phyloP scores from a whole-genome alignment of 2,329 filamentous ascomycete species.

The Ambrosiella cleistominuta region DNA sequence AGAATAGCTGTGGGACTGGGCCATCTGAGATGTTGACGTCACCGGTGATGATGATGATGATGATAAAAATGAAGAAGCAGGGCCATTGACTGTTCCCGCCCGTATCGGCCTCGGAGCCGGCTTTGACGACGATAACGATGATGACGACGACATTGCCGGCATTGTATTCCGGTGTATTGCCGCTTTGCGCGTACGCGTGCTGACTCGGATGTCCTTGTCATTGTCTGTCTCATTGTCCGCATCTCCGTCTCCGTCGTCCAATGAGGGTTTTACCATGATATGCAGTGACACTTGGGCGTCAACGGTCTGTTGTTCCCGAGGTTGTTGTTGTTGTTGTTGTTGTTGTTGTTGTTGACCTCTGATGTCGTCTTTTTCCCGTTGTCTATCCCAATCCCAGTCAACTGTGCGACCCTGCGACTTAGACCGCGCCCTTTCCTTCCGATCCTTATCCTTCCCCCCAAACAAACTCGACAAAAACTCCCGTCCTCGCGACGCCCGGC shows the following conservation, averaged over 20 bases:
- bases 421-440: not conserved
- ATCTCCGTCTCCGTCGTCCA: not conserved
- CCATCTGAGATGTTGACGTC: not conserved
- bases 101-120: not conserved
- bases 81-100: not conserved
- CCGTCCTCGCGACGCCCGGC: constrained; percentile 1
- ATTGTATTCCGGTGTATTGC: not conserved
- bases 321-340: too few relatives aligned
- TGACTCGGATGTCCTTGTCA: not conserved
- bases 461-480: constrained; percentile 10
- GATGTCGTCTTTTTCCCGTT: not conserved
- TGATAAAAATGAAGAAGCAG: not conserved
- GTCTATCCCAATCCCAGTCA: not conserved
- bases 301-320: too few relatives aligned
- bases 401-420: not conserved
- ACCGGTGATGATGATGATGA: too few relatives aligned
- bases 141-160: not conserved
- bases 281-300: not conserved
- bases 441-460: constrained; percentile 1
- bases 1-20: not conserved
- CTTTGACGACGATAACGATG: not conserved
- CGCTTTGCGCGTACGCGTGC: not conserved
- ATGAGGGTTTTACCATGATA: not conserved
- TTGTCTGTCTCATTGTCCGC: not conserved
- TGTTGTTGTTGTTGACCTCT: not conserved